phyloP scores from a whole-genome alignment of 768 basidiomycete genomes.

The Psilocybe tampanensis region DNA sequence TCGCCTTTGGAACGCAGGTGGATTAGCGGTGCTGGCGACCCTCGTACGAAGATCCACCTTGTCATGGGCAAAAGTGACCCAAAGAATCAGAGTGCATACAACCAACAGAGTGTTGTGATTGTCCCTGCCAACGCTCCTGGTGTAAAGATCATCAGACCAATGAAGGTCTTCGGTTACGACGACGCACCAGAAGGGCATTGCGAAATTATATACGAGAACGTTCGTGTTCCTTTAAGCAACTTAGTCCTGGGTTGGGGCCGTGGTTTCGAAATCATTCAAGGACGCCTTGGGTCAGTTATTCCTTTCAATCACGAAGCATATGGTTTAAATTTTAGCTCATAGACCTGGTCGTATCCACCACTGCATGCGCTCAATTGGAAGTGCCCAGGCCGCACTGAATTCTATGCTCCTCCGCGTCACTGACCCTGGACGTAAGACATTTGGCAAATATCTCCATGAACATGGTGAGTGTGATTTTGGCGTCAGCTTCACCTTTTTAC shows the following conservation, averaged over 20 bases:
- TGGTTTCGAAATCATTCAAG: constrained; percentile 98
- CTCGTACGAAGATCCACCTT: constrained; percentile 85
- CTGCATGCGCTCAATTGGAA: constrained; percentile 97
- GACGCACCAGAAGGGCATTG: constrained; percentile 97
- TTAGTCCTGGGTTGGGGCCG: constrained; percentile 91
- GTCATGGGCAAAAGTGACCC: constrained; percentile 97
- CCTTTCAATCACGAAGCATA: too few species aligned
- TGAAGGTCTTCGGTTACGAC: constrained; percentile 93
- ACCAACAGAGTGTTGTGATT: constrained; percentile 92
- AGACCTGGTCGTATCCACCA: constrained; percentile 96
- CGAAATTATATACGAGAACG: constrained; percentile 93
- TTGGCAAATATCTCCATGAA: constrained; percentile 88
- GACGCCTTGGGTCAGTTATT: constrained; percentile 77
- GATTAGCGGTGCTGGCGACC: constrained; percentile 97
- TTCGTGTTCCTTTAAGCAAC: constrained; percentile 83
- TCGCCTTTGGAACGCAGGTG: constrained; percentile 55
- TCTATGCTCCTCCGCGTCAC: constrained; percentile 90
- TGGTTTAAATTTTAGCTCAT: not conserved
- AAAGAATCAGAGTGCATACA: constrained; percentile 70
- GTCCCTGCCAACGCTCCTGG: constrained; percentile 90
- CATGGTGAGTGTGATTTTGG: constrained; percentile 60
- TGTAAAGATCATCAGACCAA: constrained; percentile 87
- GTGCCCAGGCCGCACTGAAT: constrained; percentile 83
- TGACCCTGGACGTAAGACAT: constrained; percentile 90
- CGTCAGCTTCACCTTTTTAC: not conserved